A percentile compares a stretch with the other conserved stretches of the same genome.
phyloP scores from a whole-genome alignment of 2,329 filamentous ascomycete genomes.

The Xylaria sp. region DNA sequence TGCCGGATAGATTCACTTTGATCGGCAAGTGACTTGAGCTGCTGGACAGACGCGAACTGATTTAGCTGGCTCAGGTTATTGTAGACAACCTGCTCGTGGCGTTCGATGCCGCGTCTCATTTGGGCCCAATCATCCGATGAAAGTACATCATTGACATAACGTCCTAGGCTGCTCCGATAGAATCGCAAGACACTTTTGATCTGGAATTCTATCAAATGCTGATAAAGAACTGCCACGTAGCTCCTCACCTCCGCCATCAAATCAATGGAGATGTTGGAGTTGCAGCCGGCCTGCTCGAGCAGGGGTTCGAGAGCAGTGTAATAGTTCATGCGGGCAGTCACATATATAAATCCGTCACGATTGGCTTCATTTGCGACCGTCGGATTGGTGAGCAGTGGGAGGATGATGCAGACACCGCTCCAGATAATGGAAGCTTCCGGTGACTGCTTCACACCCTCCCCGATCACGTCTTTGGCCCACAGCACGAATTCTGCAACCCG shows the following conservation, averaged over 20 bases:
- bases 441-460: slow-evolving; percentile 28
- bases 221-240: slow-evolving; percentile 30
- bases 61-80: slow-evolving; percentile 4
- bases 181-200: slow-evolving; percentile 32
- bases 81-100: slow-evolving; percentile 1
- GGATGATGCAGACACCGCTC: slow-evolving; percentile 35
- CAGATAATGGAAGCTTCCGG: slow-evolving; percentile 32
- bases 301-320: slow-evolving; percentile 31
- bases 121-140: slow-evolving; percentile 20
- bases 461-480: slow-evolving; percentile 25
- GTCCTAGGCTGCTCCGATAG: slow-evolving; percentile 19
- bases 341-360: slow-evolving; percentile 32
- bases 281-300: slow-evolving; percentile 16
- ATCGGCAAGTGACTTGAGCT: slow-evolving; percentile 3
- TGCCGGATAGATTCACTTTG: background rate
- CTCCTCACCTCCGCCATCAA: slow-evolving; percentile 17
- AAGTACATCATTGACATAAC: slow-evolving; percentile 17
- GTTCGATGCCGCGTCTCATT: slow-evolving; percentile 13
- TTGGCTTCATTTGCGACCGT: slow-evolving; percentile 29
- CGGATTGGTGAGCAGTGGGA: slow-evolving; percentile 34
- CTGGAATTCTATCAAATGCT: slow-evolving; percentile 34
- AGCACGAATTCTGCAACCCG: slow-evolving; percentile 20
- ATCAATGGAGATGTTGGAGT: background rate
- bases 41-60: background rate
- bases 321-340: slow-evolving; percentile 32